These are phyloP conservation scores for Mollisiaceae sp. DNA, from an alignment of 2,329 filamentous ascomycete species.

Conservation along the genomic window DNA sequence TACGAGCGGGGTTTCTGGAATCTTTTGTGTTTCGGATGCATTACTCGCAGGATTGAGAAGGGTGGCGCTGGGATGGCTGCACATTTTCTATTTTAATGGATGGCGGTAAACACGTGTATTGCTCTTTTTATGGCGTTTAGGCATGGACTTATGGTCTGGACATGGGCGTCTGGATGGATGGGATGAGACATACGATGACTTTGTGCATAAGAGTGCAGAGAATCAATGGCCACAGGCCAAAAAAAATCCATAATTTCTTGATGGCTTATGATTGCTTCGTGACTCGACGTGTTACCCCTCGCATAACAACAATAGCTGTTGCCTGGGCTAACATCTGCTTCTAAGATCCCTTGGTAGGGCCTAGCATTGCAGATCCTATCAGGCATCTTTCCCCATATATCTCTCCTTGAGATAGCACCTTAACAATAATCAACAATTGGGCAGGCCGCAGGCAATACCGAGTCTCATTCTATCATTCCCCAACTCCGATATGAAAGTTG, in stretches of 20 bases:
- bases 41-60: constrained; percentile 34
- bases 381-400: too few relatives aligned
- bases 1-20: constrained; percentile 42
- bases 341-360: too few relatives aligned
- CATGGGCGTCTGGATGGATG: constrained; percentile 34
- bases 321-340: too few relatives aligned
- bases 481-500: too few relatives aligned
- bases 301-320: too few relatives aligned
- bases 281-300: neutral
- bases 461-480: too few relatives aligned
- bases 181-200: constrained; percentile 23
- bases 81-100: constrained; percentile 9
- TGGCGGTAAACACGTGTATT: constrained; percentile 21
- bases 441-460: too few relatives aligned
- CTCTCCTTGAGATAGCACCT: too few relatives aligned
- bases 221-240: constrained; percentile 29
- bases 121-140: constrained; percentile 33
- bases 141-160: constrained; percentile 33
- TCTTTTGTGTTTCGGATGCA: constrained; percentile 24
- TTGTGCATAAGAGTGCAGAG: constrained; percentile 32
- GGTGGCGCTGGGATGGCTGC: constrained; percentile 14
- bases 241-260: neutral
- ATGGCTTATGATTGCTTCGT: neutral
- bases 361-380: too few relatives aligned
- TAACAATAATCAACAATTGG: too few relatives aligned